Evolutionary conservation across 208 protist genomes (phyloP).

Genomic region (Trypanosomatidae sp.): DNA sequence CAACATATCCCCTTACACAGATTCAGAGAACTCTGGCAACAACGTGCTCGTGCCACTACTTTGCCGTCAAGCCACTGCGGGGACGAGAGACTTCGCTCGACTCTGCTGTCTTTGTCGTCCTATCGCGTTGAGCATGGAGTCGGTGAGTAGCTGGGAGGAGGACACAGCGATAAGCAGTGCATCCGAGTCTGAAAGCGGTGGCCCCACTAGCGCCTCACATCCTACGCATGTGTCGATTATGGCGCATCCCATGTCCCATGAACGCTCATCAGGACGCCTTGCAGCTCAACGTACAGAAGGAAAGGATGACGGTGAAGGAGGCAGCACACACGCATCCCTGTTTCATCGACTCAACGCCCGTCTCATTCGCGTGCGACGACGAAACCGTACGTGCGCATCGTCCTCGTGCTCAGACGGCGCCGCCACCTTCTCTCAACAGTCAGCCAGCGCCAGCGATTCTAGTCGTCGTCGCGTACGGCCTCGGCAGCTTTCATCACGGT

Average conservation of each 20-base stretch:
- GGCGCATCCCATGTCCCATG: not conserved
- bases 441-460: not conserved
- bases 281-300: not conserved
- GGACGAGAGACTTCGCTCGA: conserved; percentile 3
- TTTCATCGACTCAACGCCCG: conserved; percentile 13
- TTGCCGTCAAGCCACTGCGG: not conserved
- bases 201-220: not conserved
- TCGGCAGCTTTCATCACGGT: not conserved
- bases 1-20: not conserved
- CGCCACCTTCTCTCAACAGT: not conserved
- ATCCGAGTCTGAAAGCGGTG: not conserved
- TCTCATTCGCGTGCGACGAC: conserved; percentile 5
- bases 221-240: not conserved
- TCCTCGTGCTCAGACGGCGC: not conserved
- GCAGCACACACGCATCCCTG: not conserved
- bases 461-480: conserved; percentile 1
- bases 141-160: conserved; percentile 29
- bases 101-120: not conserved
- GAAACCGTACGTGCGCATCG: conserved; percentile 4
- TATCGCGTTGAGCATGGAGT: conserved; percentile 19
- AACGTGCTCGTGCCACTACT: not conserved
- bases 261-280: not conserved
- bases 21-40: not conserved
- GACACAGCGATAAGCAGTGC: not conserved
- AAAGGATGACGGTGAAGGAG: not conserved